These are phyloP conservation scores for Olyra latifolia DNA, from an alignment of 176 grass and related monocot genomes.

Conservation along the genomic window DNA sequence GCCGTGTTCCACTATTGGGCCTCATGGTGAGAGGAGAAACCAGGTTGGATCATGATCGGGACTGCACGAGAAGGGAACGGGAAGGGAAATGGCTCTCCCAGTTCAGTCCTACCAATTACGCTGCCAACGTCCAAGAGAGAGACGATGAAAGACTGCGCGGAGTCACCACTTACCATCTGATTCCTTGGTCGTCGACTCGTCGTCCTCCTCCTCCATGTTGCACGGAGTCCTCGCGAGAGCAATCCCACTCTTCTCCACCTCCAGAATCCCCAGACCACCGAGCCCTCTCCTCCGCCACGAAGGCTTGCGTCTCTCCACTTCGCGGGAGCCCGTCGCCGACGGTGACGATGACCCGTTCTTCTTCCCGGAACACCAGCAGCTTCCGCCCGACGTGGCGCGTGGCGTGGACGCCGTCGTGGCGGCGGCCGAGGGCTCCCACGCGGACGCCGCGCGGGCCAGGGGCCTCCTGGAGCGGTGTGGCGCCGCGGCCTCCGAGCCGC, in stretches of 20 bases:
- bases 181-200: neutral
- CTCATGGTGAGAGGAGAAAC: too few relatives aligned
- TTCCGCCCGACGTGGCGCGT: constrained; percentile 33
- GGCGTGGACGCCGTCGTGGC: constrained; percentile 54
- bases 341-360: constrained; percentile 50
- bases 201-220: constrained; percentile 44
- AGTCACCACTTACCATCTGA: too few relatives aligned
- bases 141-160: too few relatives aligned
- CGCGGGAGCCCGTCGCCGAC: neutral
- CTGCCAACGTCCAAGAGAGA: too few relatives aligned
- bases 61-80: too few relatives aligned
- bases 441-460: constrained; percentile 29
- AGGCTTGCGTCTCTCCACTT: constrained; percentile 9
- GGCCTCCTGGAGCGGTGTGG: constrained; percentile 50
- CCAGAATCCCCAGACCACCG: neutral
- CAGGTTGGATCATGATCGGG: too few relatives aligned
- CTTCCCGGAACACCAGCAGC: constrained; percentile 39
- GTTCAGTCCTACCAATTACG: too few relatives aligned
- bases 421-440: constrained; percentile 35
- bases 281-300: neutral
- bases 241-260: constrained; percentile 6
- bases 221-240: constrained; percentile 23
- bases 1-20: too few relatives aligned
- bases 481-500: constrained; percentile 52
- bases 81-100: too few relatives aligned